These are phyloP conservation scores for Astragalus membranaceus DNA, from an alignment of 306 rosid species.

Conservation along the genomic window DNA sequence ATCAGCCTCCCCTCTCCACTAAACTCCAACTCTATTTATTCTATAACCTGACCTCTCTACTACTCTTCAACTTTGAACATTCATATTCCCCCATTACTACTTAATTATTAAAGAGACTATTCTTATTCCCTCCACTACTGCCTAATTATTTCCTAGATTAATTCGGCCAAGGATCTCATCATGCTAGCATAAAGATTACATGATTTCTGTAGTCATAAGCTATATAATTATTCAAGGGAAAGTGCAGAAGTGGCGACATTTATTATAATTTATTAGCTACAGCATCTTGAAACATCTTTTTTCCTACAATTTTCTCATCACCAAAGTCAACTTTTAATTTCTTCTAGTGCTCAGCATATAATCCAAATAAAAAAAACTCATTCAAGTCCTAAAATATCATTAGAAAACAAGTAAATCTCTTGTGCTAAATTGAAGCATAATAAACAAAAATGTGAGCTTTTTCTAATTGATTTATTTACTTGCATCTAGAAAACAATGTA, in stretches of 20 bases:
- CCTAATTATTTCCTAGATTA: too few species aligned
- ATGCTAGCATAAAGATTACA: not conserved
- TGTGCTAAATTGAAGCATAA: not conserved
- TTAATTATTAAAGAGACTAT: too few species aligned
- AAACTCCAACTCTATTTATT: too few species aligned
- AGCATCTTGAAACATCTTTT: not conserved
- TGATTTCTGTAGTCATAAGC: not conserved
- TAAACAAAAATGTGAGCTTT: not conserved
- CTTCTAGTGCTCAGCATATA: not conserved
- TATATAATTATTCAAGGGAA: not conserved
- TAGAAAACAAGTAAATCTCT: not conserved
- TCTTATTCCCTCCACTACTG: too few species aligned
- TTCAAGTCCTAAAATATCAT: not conserved
- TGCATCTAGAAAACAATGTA: not conserved
- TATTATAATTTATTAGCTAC: slow-evolving; percentile 4
- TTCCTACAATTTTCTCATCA: not conserved
- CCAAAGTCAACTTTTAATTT: not conserved
- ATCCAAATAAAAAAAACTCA: not conserved
- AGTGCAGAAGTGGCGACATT: not conserved
- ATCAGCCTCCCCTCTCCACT: too few species aligned
- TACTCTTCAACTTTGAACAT: too few species aligned
- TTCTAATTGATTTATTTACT: not conserved
- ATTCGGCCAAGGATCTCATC: too few species aligned
- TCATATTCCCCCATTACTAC: too few species aligned
- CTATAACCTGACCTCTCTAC: too few species aligned